phyloP scores from a whole-genome alignment of 768 basidiomycete genomes.

The Xanthoconium stramineum region DNA sequence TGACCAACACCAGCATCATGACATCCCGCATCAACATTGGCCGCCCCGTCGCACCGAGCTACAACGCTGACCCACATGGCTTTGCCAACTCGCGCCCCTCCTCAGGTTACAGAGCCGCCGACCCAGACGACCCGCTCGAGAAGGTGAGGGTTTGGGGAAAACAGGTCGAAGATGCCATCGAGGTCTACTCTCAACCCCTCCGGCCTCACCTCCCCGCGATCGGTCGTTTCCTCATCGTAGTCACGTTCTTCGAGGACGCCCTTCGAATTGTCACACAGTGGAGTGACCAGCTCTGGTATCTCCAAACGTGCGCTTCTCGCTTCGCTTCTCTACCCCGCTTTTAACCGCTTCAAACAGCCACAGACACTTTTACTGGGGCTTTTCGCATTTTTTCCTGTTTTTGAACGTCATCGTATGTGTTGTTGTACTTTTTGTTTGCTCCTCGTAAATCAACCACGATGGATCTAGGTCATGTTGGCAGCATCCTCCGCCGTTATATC shows the following conservation, averaged over 20 bases:
- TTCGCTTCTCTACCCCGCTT: background rate
- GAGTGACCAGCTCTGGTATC: slow-evolving; percentile 97
- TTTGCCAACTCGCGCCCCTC: slow-evolving; percentile 70
- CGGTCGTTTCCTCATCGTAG: slow-evolving; percentile 95
- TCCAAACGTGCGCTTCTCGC: slow-evolving; percentile 72
- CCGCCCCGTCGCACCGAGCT: slow-evolving; percentile 61
- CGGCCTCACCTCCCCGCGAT: slow-evolving; percentile 92
- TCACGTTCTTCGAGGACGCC: slow-evolving; percentile 97
- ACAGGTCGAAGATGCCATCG: slow-evolving; percentile 87
- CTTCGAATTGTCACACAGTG: slow-evolving; percentile 91
- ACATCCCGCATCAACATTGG: slow-evolving; percentile 80
- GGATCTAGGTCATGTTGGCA: slow-evolving; percentile 75
- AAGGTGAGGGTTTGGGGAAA: slow-evolving; percentile 68
- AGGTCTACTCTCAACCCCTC: slow-evolving; percentile 90
- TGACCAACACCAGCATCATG: slow-evolving; percentile 42
- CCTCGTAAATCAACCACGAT: background rate
- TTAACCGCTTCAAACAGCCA: slow-evolving; percentile 53
- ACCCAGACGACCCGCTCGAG: slow-evolving; percentile 80
- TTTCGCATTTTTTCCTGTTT: slow-evolving; percentile 90
- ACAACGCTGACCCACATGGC: slow-evolving; percentile 73
- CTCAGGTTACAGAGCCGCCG: slow-evolving; percentile 71
- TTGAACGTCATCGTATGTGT: slow-evolving; percentile 84
- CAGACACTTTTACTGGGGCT: slow-evolving; percentile 91
- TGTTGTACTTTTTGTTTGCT: background rate
- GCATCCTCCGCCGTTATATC: slow-evolving; percentile 84